Evolutionary conservation across 2,329 filamentous ascomycete species (phyloP), one percentile per base, ranked within the genome.

Genomic region (Cercospora sesami): DNA sequence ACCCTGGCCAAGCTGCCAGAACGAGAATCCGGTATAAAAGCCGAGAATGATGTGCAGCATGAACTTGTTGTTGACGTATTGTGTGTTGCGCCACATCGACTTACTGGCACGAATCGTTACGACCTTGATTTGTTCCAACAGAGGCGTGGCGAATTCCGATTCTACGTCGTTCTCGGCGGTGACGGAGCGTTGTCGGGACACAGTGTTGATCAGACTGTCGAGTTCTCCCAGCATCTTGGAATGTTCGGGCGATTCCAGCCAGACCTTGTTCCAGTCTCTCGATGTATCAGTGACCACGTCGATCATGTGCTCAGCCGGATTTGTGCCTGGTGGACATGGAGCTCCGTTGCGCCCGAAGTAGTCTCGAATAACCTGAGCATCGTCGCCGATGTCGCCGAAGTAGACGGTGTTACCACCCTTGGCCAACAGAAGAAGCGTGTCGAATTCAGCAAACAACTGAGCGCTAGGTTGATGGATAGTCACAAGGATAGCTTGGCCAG

Each of bases 391-490:
- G 63, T 85, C 86, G 10, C 89, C 89, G 73, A 90, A 90, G 75
- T 90, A 91, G 0, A 88, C 86, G 2, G 86, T 89, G 69, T 85
- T 85, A 8, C 89, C 89, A 4, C 88, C 89, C 69, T 81, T 85
- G 18, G 87, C 85, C 0, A 91, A 83, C 0, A 91, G 80, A 0
- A 91, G 80, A 0, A 91, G 83, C 1, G 84, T 84, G 70, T 91
- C 89, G 66, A 91, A 91, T 28, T 89, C 83, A 9, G 86, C 83
- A 61, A 91, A 91, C 0, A 91, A 80, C 10, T 88, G 84, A 0
- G 87, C 86, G 1, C 87, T 90, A 0, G 89, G 89, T 76, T 91
- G 89, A 72, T 91, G 89, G 42, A 91, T 91, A 0, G 89, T 91
- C 68, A 87, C 87, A 0, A 91, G 79, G 2, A 91, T 85, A 5